Conservation (phyloP, 2,329 filamentous ascomycete species). For the Didymella pomorum region DNA sequence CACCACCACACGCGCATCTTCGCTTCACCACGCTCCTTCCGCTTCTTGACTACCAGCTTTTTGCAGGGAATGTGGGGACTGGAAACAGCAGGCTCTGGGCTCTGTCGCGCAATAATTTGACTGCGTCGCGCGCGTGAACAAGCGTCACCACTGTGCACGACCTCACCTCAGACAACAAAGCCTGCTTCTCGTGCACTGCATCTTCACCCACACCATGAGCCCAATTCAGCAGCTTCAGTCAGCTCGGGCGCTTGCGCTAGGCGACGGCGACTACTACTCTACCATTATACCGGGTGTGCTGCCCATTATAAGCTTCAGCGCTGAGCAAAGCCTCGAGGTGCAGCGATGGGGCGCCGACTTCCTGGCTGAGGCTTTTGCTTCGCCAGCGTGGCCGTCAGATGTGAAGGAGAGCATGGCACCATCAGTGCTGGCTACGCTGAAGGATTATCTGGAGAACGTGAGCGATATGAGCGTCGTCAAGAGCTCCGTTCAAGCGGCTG, state of each 20-base stretch:
- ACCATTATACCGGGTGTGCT: conserved; percentile 91
- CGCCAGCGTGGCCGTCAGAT: conserved; percentile 77
- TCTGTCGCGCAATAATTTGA: conserved; percentile 45
- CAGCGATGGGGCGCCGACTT: conserved; percentile 97
- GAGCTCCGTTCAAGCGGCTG: conserved; percentile 84
- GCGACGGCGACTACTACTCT: conserved; percentile 86
- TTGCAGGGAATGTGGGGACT: conserved; percentile 42
- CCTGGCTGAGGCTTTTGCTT: conserved; percentile 93
- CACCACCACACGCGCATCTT: conserved; percentile 27
- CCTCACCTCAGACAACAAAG: conserved; percentile 36
- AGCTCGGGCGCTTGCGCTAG: conserved; percentile 87
- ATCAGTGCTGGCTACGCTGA: conserved; percentile 78
- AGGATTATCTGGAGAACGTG: conserved; percentile 58
- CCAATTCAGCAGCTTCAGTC: conserved; percentile 81
- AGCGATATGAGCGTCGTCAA: conserved; percentile 84
- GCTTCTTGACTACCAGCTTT: conserved; percentile 29
- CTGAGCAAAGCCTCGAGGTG: conserved; percentile 72
- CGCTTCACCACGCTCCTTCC: conserved; percentile 38
- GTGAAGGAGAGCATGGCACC: conserved; percentile 83
- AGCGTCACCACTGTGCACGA: conserved; percentile 28
- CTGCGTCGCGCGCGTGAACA: conserved; percentile 44
- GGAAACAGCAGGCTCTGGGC: conserved; percentile 32
- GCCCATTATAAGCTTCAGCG: conserved; percentile 82
- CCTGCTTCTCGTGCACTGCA: conserved; percentile 32
- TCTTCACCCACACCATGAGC: conserved; percentile 38